Conservation (phyloP, 768 basidiomycete genomes). For the Bullera alba region DNA sequence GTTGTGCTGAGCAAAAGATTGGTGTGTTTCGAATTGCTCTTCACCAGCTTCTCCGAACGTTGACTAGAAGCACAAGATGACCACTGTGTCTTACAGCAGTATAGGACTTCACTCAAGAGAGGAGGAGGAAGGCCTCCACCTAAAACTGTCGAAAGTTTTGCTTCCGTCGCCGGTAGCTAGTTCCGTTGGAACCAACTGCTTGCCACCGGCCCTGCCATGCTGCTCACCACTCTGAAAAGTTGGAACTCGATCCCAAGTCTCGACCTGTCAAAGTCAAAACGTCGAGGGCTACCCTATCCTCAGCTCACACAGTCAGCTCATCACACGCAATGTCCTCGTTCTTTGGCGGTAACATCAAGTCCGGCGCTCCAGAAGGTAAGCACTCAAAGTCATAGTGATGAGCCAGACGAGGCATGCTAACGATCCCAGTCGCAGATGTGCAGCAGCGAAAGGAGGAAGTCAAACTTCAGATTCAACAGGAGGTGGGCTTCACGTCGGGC, state of each 20-base stretch:
- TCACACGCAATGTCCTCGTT: constrained; percentile 22
- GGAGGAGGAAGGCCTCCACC: not conserved
- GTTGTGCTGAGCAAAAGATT: not conserved
- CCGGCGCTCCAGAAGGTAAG: constrained; percentile 1
- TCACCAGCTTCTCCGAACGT: not conserved
- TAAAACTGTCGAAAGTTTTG: constrained; percentile 15
- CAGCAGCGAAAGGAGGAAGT: constrained; percentile 44
- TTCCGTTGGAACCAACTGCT: too few species aligned
- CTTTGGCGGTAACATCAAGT: constrained; percentile 13
- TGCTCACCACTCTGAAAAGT: too few species aligned
- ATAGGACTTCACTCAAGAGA: not conserved
- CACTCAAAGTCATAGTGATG: too few species aligned
- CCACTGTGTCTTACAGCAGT: not conserved
- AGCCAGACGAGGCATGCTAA: not conserved
- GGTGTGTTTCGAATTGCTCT: not conserved
- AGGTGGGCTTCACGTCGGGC: constrained; percentile 16
- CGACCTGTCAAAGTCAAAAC: not conserved
- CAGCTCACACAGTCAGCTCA: too few species aligned
- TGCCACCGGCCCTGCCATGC: too few species aligned
- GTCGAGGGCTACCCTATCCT: too few species aligned
- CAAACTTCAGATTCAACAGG: constrained; percentile 44
- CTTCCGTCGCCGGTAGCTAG: constrained; percentile 13
- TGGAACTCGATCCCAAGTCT: not conserved
- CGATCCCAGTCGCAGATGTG: constrained; percentile 28
- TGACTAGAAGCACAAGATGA: not conserved